Evolutionary conservation across 1,139 yeast species (phyloP), one percentile per base, ranked within the genome.

Genomic region (Lipomyces yarrowii): DNA sequence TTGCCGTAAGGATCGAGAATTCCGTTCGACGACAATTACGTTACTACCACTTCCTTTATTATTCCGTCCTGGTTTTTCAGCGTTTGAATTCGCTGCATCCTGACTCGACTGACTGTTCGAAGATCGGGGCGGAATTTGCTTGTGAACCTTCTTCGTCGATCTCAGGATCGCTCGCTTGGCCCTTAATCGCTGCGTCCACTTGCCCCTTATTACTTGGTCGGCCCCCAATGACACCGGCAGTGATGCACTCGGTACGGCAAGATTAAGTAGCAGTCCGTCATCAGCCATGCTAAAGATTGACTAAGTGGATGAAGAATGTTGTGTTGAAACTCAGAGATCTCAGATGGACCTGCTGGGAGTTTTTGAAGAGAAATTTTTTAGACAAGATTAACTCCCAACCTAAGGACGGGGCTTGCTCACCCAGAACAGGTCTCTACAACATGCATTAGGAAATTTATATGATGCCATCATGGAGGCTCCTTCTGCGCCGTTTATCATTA

Each of bases 241-340:
- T 33, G 32, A 15, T 7, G 30, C 68, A 69, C 64, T 33, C 64
- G 67, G 55, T 48, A 67, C n/a, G 66, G 70, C 83, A 74, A 90
- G 87, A 75, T 90, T 90, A 73, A 90, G 77, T 72, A 89, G 76
- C 74, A 89, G 75, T 11, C 89, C 94, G 76, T 88, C 93, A 56
- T 80, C 81, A 6, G 63, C 65, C 64, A 66, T 67, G 13, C 32
- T 35, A 8, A n/a, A 15, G 15, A 21, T 18, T 5, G 8, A 21
- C 11, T 6, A 8, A 42, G 48, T 42, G 21, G 21, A n/a, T 10
- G 6, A 18, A 42, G 10, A 42, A 42, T 7, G 46, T 39, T 39
- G n/a, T 7, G 46, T 39, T 39, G n/a, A 15, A 6, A 39, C 6
- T 42, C n/a, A 8, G 5, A 10, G 10, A n/a, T 18, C 48, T 15